Conservation (phyloP, 768 basidiomycete genomes). For the Holtermanniella nyarrowii region DNA sequence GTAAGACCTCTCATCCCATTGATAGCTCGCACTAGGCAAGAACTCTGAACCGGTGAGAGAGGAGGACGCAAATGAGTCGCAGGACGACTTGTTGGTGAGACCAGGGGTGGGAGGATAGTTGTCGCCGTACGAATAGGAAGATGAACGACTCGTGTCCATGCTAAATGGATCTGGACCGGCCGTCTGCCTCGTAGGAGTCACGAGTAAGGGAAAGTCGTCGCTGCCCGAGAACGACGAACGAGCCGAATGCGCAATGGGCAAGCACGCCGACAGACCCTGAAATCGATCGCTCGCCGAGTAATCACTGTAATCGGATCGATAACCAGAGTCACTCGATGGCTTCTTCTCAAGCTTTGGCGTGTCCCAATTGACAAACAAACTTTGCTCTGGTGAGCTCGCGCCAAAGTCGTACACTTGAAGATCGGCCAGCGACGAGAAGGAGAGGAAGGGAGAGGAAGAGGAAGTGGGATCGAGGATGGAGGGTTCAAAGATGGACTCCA, state of each 20-base stretch:
- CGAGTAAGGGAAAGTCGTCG: conserved; percentile 7
- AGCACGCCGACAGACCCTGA: background rate
- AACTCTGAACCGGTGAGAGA: conserved; percentile 2
- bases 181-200: background rate
- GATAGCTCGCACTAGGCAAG: conserved; percentile 3
- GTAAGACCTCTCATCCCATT: background rate
- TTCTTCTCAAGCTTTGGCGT: background rate
- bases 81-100: conserved; percentile 14
- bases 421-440: conserved; percentile 31
- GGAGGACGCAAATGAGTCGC: conserved; percentile 11
- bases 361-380: no score
- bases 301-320: background rate
- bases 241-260: conserved; percentile 2
- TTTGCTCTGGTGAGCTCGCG: background rate
- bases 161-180: conserved; percentile 4
- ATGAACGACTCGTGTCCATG: conserved; percentile 1
- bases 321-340: background rate
- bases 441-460: conserved; percentile 19
- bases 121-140: conserved; percentile 12
- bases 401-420: conserved; percentile 8
- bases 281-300: background rate
- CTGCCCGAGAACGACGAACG: conserved; percentile 5
- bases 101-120: conserved; percentile 25
- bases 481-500: conserved; percentile 29
- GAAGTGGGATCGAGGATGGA: conserved; percentile 22